These are phyloP conservation scores for Cladosporium sphaerospermum DNA, from an alignment of 2,329 filamentous ascomycete genomes.

Conservation along the genomic window DNA sequence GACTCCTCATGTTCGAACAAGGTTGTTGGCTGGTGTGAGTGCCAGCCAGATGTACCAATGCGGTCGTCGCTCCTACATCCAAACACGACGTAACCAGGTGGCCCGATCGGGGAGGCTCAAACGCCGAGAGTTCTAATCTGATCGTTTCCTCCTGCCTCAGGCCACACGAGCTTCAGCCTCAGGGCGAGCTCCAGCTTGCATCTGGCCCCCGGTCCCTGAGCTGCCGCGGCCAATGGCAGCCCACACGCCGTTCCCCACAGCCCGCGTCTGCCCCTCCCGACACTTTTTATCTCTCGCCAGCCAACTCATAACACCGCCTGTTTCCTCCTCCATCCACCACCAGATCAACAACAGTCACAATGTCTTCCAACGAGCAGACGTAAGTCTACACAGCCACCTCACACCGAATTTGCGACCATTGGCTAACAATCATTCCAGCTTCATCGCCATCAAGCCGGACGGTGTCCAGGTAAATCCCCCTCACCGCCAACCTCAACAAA, in stretches of 20 bases:
- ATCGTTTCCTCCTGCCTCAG: background rate
- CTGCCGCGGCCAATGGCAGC: background rate
- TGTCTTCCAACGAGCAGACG: slow-evolving; percentile 74
- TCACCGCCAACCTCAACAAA: background rate
- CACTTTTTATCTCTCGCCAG: slow-evolving; percentile 1
- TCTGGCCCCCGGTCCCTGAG: background rate
- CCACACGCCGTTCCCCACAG: background rate
- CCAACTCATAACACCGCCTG: background rate
- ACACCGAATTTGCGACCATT: background rate
- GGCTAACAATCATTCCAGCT: slow-evolving; percentile 50
- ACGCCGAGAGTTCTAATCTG: slow-evolving; percentile 4
- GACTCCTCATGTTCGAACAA: slow-evolving; percentile 15
- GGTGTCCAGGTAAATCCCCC: slow-evolving; percentile 77
- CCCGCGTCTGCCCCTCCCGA: background rate
- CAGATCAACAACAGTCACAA: slow-evolving; percentile 29
- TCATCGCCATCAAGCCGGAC: slow-evolving; percentile 99
- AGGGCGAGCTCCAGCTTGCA: background rate
- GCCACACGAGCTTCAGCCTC: too few species aligned
- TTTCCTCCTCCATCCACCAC: slow-evolving; percentile 25
- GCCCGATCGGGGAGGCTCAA: background rate
- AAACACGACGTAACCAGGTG: background rate
- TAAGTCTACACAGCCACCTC: slow-evolving; percentile 45
- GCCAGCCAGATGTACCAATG: background rate
- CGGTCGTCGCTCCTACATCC: background rate
- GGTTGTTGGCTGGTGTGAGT: background rate